Conservation (phyloP, 2,329 filamentous ascomycete genomes). For the Xylariales sp. region DNA sequence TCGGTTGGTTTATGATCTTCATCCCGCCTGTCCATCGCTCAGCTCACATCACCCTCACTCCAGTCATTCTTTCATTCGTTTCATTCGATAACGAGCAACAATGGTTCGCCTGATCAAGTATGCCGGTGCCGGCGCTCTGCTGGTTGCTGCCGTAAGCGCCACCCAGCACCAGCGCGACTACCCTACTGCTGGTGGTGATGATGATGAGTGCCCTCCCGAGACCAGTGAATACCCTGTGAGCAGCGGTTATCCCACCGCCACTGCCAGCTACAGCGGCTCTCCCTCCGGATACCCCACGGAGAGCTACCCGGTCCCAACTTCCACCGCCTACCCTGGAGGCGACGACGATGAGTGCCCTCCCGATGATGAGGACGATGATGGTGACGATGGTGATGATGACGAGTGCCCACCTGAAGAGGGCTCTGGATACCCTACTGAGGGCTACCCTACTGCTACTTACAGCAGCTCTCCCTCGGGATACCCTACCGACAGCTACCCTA, state of each 20-base stretch:
- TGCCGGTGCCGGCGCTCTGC: slow-evolving; percentile 47
- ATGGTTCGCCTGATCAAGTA: slow-evolving; percentile 51
- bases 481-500: slow-evolving; percentile 19
- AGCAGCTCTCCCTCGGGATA: slow-evolving; percentile 19
- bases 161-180: slow-evolving; percentile 24
- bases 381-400: slow-evolving; percentile 29
- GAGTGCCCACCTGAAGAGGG: slow-evolving; percentile 4
- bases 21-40: slow-evolving; percentile 33
- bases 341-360: slow-evolving; percentile 32
- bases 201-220: slow-evolving; percentile 34
- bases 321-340: slow-evolving; percentile 31
- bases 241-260: slow-evolving; percentile 26
- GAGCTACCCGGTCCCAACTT: slow-evolving; percentile 31
- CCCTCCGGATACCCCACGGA: slow-evolving; percentile 31
- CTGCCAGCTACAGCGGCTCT: slow-evolving; percentile 32
- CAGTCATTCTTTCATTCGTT: slow-evolving; percentile 51
- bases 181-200: slow-evolving; percentile 18
- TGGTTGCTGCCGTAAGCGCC: slow-evolving; percentile 47
- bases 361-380: slow-evolving; percentile 10
- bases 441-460: slow-evolving; percentile 27
- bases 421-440: slow-evolving; percentile 4
- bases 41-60: slow-evolving; percentile 31
- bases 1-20: slow-evolving; percentile 26
- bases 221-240: slow-evolving; percentile 20
- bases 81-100: slow-evolving; percentile 37